Conservation (phyloP, 2,329 filamentous ascomycete genomes). For the Dactylellina haptotyla region DNA sequence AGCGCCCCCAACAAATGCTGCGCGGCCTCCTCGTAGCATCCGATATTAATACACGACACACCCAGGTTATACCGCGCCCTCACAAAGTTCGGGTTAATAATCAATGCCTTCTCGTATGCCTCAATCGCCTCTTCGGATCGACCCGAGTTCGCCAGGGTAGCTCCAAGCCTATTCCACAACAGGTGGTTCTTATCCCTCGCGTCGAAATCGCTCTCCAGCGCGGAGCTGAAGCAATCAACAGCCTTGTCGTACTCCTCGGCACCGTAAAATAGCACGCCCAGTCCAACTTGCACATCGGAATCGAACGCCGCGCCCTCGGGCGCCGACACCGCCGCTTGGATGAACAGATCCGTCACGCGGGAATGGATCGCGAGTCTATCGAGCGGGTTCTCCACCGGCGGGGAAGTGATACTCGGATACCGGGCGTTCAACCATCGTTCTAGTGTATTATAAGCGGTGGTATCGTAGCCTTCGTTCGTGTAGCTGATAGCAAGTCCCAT, state of each 20-base stretch:
- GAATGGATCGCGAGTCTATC: slow-evolving; percentile 90
- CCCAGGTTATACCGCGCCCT: slow-evolving; percentile 96
- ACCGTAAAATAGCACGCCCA: slow-evolving; percentile 97
- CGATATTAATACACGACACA: slow-evolving; percentile 96
- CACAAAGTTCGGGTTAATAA: slow-evolving; percentile 93
- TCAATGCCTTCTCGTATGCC: slow-evolving; percentile 91
- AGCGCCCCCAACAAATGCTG: slow-evolving; percentile 90
- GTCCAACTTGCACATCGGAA: slow-evolving; percentile 94
- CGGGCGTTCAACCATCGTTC: slow-evolving; percentile 97
- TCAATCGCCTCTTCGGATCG: slow-evolving; percentile 95
- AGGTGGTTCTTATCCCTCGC: slow-evolving; percentile 87
- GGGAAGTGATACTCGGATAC: slow-evolving; percentile 83
- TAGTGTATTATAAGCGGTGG: slow-evolving; percentile 91
- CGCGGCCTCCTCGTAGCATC: slow-evolving; percentile 91
- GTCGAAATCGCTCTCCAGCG: slow-evolving; percentile 87
- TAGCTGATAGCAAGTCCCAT: slow-evolving; percentile 98
- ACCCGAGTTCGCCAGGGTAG: slow-evolving; percentile 93
- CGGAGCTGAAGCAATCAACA: slow-evolving; percentile 95
- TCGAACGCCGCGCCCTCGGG: slow-evolving; percentile 96
- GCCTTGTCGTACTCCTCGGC: slow-evolving; percentile 98
- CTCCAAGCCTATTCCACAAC: slow-evolving; percentile 95
- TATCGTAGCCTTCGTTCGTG: slow-evolving; percentile 98
- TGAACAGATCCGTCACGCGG: slow-evolving; percentile 89
- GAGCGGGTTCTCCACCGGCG: slow-evolving; percentile 85
- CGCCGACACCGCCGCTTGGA: slow-evolving; percentile 88